A percentile compares a stretch with the other conserved stretches of the same genome.
These are phyloP conservation scores for Prunus mume DNA, from an alignment of 306 rosid species.

Conservation along the genomic window DNA sequence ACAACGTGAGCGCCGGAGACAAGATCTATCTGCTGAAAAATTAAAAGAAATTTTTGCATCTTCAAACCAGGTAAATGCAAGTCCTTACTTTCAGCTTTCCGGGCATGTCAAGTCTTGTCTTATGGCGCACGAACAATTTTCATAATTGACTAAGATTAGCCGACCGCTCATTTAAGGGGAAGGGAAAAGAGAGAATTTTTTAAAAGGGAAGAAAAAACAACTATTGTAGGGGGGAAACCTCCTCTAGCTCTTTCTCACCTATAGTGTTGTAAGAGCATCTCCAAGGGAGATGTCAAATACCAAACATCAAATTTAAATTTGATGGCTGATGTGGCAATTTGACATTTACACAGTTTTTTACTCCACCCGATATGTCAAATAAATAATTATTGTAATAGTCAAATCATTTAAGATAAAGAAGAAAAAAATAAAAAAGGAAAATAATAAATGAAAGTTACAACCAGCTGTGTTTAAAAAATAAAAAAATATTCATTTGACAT, in stretches of 20 bases:
- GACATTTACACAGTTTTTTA: too few species aligned
- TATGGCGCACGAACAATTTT: background rate
- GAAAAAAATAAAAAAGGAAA: too few species aligned
- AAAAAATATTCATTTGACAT: too few species aligned
- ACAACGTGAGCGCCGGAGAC: constrained; percentile 33
- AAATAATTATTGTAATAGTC: too few species aligned
- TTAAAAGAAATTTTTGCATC: constrained; percentile 32
- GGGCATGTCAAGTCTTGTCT: background rate
- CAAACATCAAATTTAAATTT: too few species aligned
- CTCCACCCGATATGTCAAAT: too few species aligned
- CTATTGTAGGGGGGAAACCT: background rate
- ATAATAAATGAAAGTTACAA: too few species aligned
- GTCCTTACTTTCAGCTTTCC: background rate
- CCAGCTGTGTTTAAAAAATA: too few species aligned
- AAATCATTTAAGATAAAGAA: too few species aligned
- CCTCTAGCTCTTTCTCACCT: background rate
- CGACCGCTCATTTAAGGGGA: background rate
- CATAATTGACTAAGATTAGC: background rate
- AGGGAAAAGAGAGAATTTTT: background rate
- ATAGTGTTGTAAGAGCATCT: background rate
- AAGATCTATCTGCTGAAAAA: constrained; percentile 33
- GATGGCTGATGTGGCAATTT: too few species aligned
- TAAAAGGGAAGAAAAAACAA: background rate
- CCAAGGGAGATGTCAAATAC: too few species aligned
- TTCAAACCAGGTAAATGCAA: constrained; percentile 42